Percentiles rank a stretch among this genome's conserved stretches.
These are phyloP conservation scores for Fagus sylvatica DNA, from an alignment of 306 rosid genomes.

Conservation along the genomic window DNA sequence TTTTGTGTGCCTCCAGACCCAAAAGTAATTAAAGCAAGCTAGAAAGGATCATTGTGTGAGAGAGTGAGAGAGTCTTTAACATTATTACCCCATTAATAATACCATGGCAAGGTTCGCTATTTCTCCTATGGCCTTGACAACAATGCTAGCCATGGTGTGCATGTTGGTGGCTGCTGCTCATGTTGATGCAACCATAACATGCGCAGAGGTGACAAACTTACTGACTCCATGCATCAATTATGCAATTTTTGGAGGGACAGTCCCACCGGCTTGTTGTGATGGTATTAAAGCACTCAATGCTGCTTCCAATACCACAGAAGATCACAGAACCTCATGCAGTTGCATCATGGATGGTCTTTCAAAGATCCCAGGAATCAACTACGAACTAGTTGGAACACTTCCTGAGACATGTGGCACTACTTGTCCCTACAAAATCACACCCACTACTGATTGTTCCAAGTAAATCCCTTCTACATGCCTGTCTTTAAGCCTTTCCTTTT, in stretches of 20 bases:
- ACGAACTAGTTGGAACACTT: constrained; percentile 33
- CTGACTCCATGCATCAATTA: constrained; percentile 61
- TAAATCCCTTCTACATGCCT: constrained; percentile 13
- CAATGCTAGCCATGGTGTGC: constrained; percentile 26
- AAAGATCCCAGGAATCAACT: constrained; percentile 46
- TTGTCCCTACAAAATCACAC: constrained; percentile 61
- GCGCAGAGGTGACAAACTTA: constrained; percentile 42
- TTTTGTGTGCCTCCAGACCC: not conserved
- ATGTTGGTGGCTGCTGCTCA: constrained; percentile 6
- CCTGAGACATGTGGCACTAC: constrained; percentile 40
- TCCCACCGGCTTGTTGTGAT: constrained; percentile 49
- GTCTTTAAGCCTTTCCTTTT: not conserved
- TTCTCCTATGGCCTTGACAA: constrained; percentile 15
- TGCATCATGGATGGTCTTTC: constrained; percentile 54
- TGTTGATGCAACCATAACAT: constrained; percentile 36
- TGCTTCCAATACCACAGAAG: constrained; percentile 34
- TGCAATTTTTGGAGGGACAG: constrained; percentile 54
- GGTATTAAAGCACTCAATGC: constrained; percentile 51
- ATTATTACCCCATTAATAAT: no score
- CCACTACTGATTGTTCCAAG: constrained; percentile 63
- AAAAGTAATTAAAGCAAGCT: not conserved
- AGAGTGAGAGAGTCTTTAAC: not conserved
- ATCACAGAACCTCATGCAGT: constrained; percentile 47
- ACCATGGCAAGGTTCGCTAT: constrained; percentile 6
- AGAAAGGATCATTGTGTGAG: not conserved